Base-by-base conservation (phyloP, 331 rosid genomes). In the Rosa hybrid region DNA sequence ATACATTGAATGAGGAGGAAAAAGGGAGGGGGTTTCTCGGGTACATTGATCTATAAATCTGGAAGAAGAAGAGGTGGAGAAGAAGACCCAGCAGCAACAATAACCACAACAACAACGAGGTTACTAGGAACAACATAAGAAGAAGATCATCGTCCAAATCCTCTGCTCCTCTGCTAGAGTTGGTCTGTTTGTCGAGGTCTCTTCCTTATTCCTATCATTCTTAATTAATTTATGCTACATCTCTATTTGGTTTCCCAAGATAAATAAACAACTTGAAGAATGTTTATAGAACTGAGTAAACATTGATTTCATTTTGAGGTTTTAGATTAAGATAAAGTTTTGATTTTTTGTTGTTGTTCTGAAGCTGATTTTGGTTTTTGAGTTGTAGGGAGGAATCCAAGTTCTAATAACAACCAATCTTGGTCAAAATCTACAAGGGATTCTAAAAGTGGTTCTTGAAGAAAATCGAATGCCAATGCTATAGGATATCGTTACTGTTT, bases 171-270 rank as follows among this genome's bases (percentile, higher is more conserved):
- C 34, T 30, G 20, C 25, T 30, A 80, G 84, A 80, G 74, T 59
- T 10, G 82, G 69, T 80, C 74, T 86, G 75, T 89, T 96, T 39
- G 80, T 96, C 4, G 94, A 90, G 99, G 99, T 91, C 57, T 38
- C 63, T 69, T 44, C 5, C 18, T 4, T 12, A 3, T 68, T 50
- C 14, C 48, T 65, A 5, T 41, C 25, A 38, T 11, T 12, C 39
- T 20, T 23, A 21, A 45, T 74, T 20, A 42, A 57, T 6, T 9
- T 77, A 20, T 49, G 14, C 78, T 46, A 72, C 7, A 21, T 50
- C 8, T 21, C 21, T 73, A 81, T 79, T 75, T 64, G 46, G 72
- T 34, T 81, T 60, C 54, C 77, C 48, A 34, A 1, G 34, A 30
- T 30, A 44, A 75, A 42, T 20, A 25, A 53, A n/a, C 18, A 23